Base-by-base conservation (phyloP, 441 rosid species). In the Pelargonium citronellum region DNA sequence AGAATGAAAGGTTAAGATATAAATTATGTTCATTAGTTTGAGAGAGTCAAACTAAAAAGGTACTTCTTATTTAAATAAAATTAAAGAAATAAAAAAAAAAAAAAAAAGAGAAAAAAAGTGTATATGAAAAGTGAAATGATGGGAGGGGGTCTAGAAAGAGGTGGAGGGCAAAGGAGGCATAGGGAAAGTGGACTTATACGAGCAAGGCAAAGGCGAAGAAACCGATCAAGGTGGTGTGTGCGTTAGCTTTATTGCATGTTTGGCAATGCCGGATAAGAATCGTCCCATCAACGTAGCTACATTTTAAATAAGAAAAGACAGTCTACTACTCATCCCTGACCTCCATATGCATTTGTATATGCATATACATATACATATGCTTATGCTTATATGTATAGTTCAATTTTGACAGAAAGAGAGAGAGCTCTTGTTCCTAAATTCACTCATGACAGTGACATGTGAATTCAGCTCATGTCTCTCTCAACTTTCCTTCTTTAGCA, bases 401-500 rank as follows among this genome's bases (percentile, higher is more conserved):
- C 24, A 22, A 22, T 22, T 22, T 22, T 22, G 24, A 22, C 24
- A 16, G 71, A 67, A 70, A 39, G 78, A 60, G 74, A 43, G 17
- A 5, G 49, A 19, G 34, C 55, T 49, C 57, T 13, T 49, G 57
- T 49, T 49, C 57, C 57, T 49, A 49, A 39, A 15, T 47, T 55
- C 64, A 49, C 61, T 15, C 62, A 13, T 75, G 90, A 88, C 75
- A 74, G 79, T 76, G 88, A 83, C 94, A 71, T 79, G 74, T 80
- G 92, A 78, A 71, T 74, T 53, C 57, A 67, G 79, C 84, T 73
- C 77, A 71, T 58, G 91, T 91, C 94, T 37, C 75, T 78, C 72
- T 89, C 92, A 82, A 39, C 7, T 85, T 88, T 78, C 97, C 90
- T 53, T 74, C 68, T 83, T 86, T 86, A 85, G 87, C 88, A 84